Conservation (phyloP, 192 early-diverging fungal species). For the Cetraspora pellucida region DNA sequence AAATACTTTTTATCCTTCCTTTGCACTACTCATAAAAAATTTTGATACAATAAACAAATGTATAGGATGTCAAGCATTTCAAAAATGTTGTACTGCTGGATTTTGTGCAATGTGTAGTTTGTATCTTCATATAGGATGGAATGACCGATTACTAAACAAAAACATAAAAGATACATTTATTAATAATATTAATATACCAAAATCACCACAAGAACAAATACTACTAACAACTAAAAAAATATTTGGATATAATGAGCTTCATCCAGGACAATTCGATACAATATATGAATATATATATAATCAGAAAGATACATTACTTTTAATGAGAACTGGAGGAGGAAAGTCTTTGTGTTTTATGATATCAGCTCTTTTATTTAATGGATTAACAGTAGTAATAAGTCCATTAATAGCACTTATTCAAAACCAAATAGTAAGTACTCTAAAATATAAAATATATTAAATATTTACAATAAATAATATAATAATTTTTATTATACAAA, state of each 20-base stretch:
- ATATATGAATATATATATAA: neutral
- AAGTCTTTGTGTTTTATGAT: slow-evolving; percentile 9
- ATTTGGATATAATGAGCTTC: neutral
- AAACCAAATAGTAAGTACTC: slow-evolving; percentile 16
- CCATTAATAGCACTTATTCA: slow-evolving; percentile 7
- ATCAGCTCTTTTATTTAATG: neutral
- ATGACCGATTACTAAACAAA: neutral
- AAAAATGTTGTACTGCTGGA: neutral
- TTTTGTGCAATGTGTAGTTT: neutral
- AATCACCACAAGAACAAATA: neutral
- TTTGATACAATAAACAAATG: slow-evolving; percentile 8
- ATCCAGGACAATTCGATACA: neutral
- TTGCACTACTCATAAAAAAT: neutral
- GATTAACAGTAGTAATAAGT: slow-evolving; percentile 7
- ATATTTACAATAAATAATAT: neutral
- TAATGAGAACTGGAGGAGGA: slow-evolving; percentile 1
- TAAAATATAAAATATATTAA: no score
- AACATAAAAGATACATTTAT: neutral
- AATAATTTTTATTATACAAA: no score
- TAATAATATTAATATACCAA: neutral
- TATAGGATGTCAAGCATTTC: neutral
- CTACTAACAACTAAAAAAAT: neutral
- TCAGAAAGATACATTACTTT: slow-evolving; percentile 8
- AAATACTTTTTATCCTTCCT: neutral
- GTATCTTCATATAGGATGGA: neutral